Percentiles rank a stretch among this genome's conserved stretches.
Evolutionary conservation across 106 monocot species (phyloP).

Genomic region (Ottelia alismoides): DNA sequence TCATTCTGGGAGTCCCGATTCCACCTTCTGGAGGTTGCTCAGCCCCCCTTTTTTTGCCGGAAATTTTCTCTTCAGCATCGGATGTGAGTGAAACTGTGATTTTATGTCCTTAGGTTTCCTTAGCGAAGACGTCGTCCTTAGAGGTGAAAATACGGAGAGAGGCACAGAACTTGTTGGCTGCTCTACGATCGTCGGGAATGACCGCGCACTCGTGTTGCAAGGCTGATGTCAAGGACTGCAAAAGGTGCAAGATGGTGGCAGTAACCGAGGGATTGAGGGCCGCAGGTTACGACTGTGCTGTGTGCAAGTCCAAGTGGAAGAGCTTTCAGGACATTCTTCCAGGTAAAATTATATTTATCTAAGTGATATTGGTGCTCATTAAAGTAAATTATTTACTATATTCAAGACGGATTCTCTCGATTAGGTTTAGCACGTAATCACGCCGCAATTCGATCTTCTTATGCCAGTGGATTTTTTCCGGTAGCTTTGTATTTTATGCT

Average conservation of each 20-base stretch:
- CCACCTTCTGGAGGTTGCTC: conserved; percentile 36
- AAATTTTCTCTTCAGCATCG: background rate
- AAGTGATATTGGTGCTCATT: background rate
- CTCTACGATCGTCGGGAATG: conserved; percentile 6
- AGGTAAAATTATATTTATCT: conserved; percentile 19
- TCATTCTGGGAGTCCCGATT: conserved; percentile 60
- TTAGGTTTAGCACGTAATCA: background rate
- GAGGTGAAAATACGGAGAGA: conserved; percentile 31
- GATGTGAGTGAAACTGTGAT: background rate
- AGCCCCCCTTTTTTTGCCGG: too few species aligned
- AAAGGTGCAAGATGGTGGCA: conserved; percentile 19
- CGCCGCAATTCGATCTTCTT: background rate
- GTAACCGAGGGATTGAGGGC: conserved; percentile 25
- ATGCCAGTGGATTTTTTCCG: background rate
- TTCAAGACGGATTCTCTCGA: too few species aligned
- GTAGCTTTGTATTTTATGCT: too few species aligned
- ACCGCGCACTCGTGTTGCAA: conserved; percentile 25
- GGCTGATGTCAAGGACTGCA: conserved; percentile 13
- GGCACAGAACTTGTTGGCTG: conserved; percentile 23
- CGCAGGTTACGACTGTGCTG: conserved; percentile 49
- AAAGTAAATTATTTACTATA: too few species aligned
- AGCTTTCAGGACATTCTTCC: conserved; percentile 50
- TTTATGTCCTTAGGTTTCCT: conserved; percentile 20
- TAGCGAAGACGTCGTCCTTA: conserved; percentile 31
- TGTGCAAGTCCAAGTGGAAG: conserved; percentile 77